These are phyloP conservation scores for Podaxis sp. DNA, from an alignment of 768 basidiomycete species.

Conservation along the genomic window DNA sequence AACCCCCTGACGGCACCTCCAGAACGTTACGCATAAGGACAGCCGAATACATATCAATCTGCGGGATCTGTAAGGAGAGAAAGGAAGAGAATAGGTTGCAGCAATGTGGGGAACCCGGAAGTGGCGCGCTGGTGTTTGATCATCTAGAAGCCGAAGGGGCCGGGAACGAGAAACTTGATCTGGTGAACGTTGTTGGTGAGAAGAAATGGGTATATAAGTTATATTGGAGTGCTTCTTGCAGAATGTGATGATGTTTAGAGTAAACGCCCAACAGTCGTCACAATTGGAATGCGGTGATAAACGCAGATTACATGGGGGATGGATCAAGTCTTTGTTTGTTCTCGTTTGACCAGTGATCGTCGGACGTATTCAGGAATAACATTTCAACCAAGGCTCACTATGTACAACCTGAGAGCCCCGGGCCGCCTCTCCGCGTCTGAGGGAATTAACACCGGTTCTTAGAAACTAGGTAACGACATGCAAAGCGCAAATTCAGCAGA, in stretches of 20 bases:
- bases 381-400: no score
- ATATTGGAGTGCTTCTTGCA: background rate
- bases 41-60: background rate
- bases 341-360: no score
- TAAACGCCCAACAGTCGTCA: background rate
- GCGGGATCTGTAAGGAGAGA: background rate
- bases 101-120: background rate
- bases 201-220: background rate
- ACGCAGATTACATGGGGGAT: no score
- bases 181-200: background rate
- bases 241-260: background rate
- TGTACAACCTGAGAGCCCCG: no score
- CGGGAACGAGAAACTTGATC: background rate
- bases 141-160: background rate
- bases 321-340: no score
- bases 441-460: background rate
- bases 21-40: background rate
- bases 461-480: background rate
- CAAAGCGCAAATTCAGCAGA: background rate
- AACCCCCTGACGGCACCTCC: background rate
- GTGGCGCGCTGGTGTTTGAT: background rate
- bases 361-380: no score
- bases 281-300: no score
- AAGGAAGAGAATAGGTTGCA: background rate
- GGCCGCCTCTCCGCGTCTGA: background rate